Percentiles rank a stretch among this genome's conserved stretches.
Evolutionary conservation across 1,284 basidiomycete species (phyloP).

Genomic region (Fistulina hepatica): DNA sequence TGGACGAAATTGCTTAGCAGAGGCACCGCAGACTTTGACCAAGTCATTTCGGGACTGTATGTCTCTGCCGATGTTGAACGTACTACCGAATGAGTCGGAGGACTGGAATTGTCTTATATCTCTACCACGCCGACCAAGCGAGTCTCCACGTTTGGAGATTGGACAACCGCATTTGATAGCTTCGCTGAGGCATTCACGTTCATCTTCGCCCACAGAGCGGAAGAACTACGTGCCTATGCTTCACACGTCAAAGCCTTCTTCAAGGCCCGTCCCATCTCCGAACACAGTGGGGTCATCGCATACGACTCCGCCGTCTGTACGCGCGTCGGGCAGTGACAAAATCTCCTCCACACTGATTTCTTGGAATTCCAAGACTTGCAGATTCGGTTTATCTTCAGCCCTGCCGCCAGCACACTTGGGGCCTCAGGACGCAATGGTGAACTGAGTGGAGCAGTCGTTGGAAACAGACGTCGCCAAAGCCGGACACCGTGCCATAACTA

Average conservation of each 20-base stretch:
- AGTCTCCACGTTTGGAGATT: slow-evolving; percentile 18
- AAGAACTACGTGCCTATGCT: slow-evolving; percentile 19
- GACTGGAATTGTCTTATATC: slow-evolving; percentile 14
- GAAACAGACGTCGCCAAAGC: no score
- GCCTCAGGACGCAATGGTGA: no score
- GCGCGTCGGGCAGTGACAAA: slow-evolving; percentile 15
- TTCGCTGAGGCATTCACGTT: slow-evolving; percentile 15
- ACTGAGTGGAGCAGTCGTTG: no score
- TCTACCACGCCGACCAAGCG: slow-evolving; percentile 11
- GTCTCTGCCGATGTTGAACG: slow-evolving; percentile 12
- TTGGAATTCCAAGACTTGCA: slow-evolving; percentile 8
- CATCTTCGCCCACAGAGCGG: slow-evolving; percentile 19
- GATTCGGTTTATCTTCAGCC: no score
- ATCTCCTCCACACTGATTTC: slow-evolving; percentile 18
- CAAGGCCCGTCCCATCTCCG: no score
- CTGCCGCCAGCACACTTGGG: no score
- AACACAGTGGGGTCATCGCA: slow-evolving; percentile 21
- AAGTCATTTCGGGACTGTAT: slow-evolving; percentile 16
- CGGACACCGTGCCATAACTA: neutral
- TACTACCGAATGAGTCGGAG: slow-evolving; percentile 14
- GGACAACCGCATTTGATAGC: slow-evolving; percentile 19
- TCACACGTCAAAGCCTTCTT: slow-evolving; percentile 19
- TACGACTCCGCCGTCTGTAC: slow-evolving; percentile 22
- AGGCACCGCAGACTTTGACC: slow-evolving; percentile 14
- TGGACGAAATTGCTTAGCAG: slow-evolving; percentile 13